These are phyloP conservation scores for Avena atlantica DNA, from an alignment of 176 grass and related monocot genomes.

Conservation along the genomic window DNA sequence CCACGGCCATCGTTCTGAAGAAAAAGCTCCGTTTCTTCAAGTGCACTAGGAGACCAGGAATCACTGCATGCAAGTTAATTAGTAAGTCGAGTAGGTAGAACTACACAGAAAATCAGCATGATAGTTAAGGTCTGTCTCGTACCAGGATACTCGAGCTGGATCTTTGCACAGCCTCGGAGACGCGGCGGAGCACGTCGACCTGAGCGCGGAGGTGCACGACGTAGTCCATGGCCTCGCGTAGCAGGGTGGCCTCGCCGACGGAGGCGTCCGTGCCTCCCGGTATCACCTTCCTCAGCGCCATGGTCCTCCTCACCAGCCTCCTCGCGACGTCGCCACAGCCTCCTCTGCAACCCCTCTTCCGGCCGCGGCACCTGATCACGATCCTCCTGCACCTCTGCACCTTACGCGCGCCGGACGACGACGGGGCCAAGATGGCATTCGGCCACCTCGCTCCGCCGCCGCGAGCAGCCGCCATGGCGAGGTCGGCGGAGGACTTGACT, in stretches of 20 bases:
- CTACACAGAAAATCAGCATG: no score
- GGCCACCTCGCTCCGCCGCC: conserved; percentile 46
- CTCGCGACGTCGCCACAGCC: conserved; percentile 8
- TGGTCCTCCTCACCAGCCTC: conserved; percentile 60
- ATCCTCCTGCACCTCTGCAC: conserved; percentile 47
- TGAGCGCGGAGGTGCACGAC: conserved; percentile 62
- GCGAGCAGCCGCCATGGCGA: conserved; percentile 63
- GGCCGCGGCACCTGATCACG: conserved; percentile 13
- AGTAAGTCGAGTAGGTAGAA: not conserved
- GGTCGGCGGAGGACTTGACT: conserved; percentile 58
- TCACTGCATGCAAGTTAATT: not conserved
- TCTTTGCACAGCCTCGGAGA: conserved; percentile 49
- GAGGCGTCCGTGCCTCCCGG: conserved; percentile 50
- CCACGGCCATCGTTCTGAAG: not conserved
- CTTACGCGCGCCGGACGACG: not conserved
- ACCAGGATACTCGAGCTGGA: not conserved
- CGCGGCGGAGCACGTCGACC: conserved; percentile 65
- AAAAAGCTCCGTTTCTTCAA: not conserved
- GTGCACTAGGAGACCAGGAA: not conserved
- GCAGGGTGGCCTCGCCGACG: conserved; percentile 49
- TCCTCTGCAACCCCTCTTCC: conserved; percentile 11
- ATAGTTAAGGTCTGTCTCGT: no score
- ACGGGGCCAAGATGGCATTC: conserved; percentile 31
- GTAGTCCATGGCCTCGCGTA: conserved; percentile 78
- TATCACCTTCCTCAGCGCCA: conserved; percentile 66